Percentiles rank a stretch among this genome's conserved stretches.
Evolutionary conservation across 148 eudicot species (phyloP).

Genomic region (Fagopyrum homotropicum): DNA sequence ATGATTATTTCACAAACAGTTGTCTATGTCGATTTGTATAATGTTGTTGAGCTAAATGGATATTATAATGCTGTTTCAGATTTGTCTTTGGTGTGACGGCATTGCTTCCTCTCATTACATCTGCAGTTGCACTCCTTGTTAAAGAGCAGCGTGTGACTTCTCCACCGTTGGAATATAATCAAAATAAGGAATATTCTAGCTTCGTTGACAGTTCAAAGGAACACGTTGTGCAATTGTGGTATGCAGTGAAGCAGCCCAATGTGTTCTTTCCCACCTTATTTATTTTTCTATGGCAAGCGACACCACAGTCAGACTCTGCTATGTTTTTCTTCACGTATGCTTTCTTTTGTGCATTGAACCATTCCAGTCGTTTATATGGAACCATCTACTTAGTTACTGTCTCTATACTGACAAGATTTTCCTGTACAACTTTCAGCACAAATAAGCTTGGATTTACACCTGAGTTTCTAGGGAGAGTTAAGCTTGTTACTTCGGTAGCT

Average conservation of each 20-base stretch:
- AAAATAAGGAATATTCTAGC: slow-evolving; percentile 23
- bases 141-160: slow-evolving; percentile 58
- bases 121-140: slow-evolving; percentile 91
- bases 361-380: neutral
- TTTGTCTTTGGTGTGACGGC: slow-evolving; percentile 96
- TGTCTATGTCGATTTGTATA: neutral
- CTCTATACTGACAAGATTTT: neutral
- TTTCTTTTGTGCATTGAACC: slow-evolving; percentile 3
- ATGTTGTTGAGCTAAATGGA: neutral
- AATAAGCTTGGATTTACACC: slow-evolving; percentile 90
- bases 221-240: slow-evolving; percentile 60
- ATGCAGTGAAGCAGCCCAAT: slow-evolving; percentile 77
- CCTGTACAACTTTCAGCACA: slow-evolving; percentile 50
- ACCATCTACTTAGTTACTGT: neutral
- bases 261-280: slow-evolving; percentile 88
- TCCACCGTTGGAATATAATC: slow-evolving; percentile 35
- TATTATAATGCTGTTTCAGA: slow-evolving; percentile 39
- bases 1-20: neutral
- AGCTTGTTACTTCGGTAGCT: slow-evolving; percentile 89
- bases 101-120: slow-evolving; percentile 86
- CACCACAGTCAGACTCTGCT: slow-evolving; percentile 97
- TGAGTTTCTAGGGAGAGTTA: slow-evolving; percentile 96
- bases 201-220: slow-evolving; percentile 47
- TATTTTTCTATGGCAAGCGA: slow-evolving; percentile 97
- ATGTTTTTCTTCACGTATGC: slow-evolving; percentile 92